phyloP scores from a whole-genome alignment of 2,329 filamentous ascomycete species.

The Xylaria sp. region DNA sequence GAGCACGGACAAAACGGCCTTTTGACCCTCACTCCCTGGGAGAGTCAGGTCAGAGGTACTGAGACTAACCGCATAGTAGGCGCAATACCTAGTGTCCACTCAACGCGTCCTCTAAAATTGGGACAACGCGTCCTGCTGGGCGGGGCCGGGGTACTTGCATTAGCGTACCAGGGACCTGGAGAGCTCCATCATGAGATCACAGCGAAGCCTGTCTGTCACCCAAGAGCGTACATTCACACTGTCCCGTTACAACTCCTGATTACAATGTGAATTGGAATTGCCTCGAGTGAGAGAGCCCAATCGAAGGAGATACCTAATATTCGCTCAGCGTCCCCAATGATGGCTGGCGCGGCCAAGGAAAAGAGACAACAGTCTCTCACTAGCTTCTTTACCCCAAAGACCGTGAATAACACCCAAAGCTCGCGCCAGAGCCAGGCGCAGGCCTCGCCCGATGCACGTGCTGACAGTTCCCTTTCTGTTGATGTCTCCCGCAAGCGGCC shows the following conservation, averaged over 20 bases:
- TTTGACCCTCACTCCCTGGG: too few species aligned
- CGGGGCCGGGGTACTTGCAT: conserved; percentile 20
- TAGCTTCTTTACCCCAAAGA: conserved; percentile 77
- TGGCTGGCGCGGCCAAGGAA: conserved; percentile 49
- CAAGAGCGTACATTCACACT: neutral
- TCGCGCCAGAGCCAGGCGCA: conserved; percentile 29
- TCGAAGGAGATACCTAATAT: conserved; percentile 4
- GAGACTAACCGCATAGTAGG: too few species aligned
- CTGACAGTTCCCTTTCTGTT: conserved; percentile 31
- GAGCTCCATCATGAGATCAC: conserved; percentile 23
- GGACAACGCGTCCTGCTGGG: conserved; percentile 16
- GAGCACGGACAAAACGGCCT: too few species aligned
- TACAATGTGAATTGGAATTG: conserved; percentile 21
- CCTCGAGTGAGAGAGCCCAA: neutral
- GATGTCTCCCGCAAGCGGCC: conserved; percentile 55
- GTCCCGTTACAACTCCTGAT: neutral
- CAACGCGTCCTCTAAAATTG: conserved; percentile 19
- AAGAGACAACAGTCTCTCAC: conserved; percentile 85
- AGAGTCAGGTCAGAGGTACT: too few species aligned
- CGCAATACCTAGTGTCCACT: conserved; percentile 1
- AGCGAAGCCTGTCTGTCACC: neutral
- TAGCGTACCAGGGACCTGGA: conserved; percentile 24
- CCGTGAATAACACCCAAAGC: conserved; percentile 50
- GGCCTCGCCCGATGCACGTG: conserved; percentile 38
- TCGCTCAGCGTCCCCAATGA: conserved; percentile 27